Evolutionary conservation across 169 alveolate genomes (phyloP).

Genomic region (Sarcocystis neurona): DNA sequence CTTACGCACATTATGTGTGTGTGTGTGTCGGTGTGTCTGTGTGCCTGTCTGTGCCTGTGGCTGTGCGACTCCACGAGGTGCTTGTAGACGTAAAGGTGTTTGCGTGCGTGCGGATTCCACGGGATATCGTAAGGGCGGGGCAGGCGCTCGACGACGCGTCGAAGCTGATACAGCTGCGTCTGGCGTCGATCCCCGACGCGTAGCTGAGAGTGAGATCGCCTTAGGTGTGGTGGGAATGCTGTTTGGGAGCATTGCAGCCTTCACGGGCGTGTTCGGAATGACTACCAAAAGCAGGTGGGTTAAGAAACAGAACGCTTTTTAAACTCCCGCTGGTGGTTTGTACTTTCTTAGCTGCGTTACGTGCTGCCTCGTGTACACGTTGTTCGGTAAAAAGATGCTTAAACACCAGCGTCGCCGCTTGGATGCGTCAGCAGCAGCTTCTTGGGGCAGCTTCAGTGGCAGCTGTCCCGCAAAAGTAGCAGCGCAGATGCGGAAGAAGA

Average conservation of each 20-base stretch:
- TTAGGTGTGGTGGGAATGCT: conserved; percentile 76
- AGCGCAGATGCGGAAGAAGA: too few species aligned
- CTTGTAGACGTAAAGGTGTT: too few species aligned
- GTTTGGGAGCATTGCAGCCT: conserved; percentile 77
- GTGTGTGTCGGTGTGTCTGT: too few species aligned
- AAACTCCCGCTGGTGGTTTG: conserved; percentile 66
- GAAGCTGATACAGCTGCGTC: conserved; percentile 78
- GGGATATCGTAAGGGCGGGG: conserved; percentile 66
- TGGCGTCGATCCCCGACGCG: conserved; percentile 79
- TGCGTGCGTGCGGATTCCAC: not conserved
- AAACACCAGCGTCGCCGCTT: not conserved
- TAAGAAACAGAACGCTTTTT: conserved; percentile 68
- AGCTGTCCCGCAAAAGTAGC: too few species aligned
- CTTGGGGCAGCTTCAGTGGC: too few species aligned
- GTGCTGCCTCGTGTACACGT: conserved; percentile 31
- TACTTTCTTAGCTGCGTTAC: not conserved
- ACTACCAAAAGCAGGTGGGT: conserved; percentile 77
- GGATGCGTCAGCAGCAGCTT: too few species aligned
- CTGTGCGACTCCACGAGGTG: too few species aligned
- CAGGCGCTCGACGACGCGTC: conserved; percentile 80
- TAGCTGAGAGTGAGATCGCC: conserved; percentile 77
- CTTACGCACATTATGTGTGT: too few species aligned
- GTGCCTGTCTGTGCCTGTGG: too few species aligned
- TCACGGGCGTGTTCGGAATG: conserved; percentile 83
- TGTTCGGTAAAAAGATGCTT: conserved; percentile 29